Conservation (phyloP, 257 asterid species). For the Solanum etuberosum region DNA sequence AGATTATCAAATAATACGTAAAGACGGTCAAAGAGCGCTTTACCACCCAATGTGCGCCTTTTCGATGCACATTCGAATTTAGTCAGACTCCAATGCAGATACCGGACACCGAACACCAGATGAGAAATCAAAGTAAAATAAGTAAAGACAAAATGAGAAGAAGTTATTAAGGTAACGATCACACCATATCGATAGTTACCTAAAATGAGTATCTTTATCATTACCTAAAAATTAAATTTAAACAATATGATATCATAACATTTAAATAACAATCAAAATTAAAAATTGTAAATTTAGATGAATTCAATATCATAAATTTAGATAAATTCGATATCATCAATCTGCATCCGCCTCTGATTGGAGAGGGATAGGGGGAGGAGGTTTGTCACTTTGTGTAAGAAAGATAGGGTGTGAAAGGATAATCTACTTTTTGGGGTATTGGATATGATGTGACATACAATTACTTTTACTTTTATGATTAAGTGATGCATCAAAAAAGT, state of each 20-base stretch:
- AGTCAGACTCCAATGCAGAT: fast-evolving
- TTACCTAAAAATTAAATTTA: too few relatives aligned
- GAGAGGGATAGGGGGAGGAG: background rate
- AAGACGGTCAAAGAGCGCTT: background rate
- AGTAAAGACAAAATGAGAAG: background rate
- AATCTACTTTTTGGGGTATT: background rate
- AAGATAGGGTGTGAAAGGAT: background rate
- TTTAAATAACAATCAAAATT: fast-evolving
- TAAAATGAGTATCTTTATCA: too few relatives aligned
- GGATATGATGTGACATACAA: background rate
- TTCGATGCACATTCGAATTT: fast-evolving
- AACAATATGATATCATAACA: too few relatives aligned
- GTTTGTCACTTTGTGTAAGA: background rate
- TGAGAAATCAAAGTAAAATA: too few relatives aligned
- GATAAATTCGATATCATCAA: background rate
- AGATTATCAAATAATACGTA: background rate
- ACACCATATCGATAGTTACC: fast-evolving
- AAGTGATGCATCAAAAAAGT: background rate
- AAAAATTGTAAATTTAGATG: too few relatives aligned
- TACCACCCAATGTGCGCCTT: too few relatives aligned
- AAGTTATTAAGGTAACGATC: too few relatives aligned
- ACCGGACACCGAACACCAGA: fast-evolving
- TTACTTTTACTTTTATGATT: background rate
- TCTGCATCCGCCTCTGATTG: background rate
- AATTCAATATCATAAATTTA: too few relatives aligned